phyloP scores from a whole-genome alignment of 2,329 filamentous ascomycete genomes.

The Pseudomassariella vexata region DNA sequence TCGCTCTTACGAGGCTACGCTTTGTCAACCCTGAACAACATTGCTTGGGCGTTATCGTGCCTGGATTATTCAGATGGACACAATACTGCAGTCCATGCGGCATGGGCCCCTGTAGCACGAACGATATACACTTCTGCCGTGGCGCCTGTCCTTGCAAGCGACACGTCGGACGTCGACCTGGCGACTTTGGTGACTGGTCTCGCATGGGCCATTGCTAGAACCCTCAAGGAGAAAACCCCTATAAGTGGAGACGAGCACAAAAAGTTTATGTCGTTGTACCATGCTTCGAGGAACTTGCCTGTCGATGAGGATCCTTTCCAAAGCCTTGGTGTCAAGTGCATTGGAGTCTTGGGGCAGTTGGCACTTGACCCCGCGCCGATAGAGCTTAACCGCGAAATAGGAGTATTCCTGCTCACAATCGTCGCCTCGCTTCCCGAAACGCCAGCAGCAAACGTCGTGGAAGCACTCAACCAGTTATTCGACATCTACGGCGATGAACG shows the following conservation, averaged over 20 bases:
- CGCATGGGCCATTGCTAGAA: slow-evolving; percentile 59
- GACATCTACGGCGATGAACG: slow-evolving; percentile 62
- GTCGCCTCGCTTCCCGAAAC: slow-evolving; percentile 46
- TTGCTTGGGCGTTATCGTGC: slow-evolving; percentile 60
- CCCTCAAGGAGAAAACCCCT: slow-evolving; percentile 42
- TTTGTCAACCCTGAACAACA: slow-evolving; percentile 59
- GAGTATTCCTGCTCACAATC: slow-evolving; percentile 54
- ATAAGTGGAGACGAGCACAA: slow-evolving; percentile 48
- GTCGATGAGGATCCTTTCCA: slow-evolving; percentile 49
- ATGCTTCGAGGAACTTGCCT: slow-evolving; percentile 43
- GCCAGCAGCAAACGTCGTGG: slow-evolving; percentile 52
- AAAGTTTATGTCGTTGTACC: slow-evolving; percentile 61
- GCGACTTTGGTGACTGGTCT: slow-evolving; percentile 60
- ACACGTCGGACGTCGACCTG: slow-evolving; percentile 56
- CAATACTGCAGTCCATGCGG: slow-evolving; percentile 43
- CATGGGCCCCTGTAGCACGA: slow-evolving; percentile 49
- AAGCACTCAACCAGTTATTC: slow-evolving; percentile 61
- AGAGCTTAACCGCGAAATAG: slow-evolving; percentile 55
- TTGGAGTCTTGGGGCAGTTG: slow-evolving; percentile 60
- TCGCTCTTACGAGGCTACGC: slow-evolving; percentile 45
- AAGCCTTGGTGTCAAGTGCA: slow-evolving; percentile 58
- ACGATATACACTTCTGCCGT: slow-evolving; percentile 54
- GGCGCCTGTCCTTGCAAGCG: slow-evolving; percentile 49
- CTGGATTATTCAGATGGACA: slow-evolving; percentile 52
- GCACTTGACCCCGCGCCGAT: slow-evolving; percentile 49